Evolutionary conservation across 2,329 filamentous ascomycete species (phyloP).

Genomic region (Xylariaceae sp.): DNA sequence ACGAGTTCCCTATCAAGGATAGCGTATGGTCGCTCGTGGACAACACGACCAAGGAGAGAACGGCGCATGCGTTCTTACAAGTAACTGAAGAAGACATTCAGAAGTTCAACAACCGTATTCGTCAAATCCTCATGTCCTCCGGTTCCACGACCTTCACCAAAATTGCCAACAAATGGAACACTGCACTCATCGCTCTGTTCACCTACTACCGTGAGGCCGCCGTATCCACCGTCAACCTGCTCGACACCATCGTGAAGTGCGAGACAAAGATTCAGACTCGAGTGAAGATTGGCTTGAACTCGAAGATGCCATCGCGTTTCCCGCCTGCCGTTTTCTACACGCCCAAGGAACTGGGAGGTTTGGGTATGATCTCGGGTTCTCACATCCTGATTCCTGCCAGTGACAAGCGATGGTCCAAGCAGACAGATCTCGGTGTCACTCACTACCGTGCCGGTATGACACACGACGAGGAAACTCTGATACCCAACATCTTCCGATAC

Average conservation of each 20-base stretch:
- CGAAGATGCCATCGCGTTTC: conserved; percentile 98
- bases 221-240: conserved; percentile 85
- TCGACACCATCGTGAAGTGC: conserved; percentile 98
- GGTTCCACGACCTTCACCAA: conserved; percentile 99
- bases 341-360: conserved; percentile 90
- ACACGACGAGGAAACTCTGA: conserved; percentile 94
- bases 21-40: conserved; percentile 97
- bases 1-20: conserved; percentile 95
- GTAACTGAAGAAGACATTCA: conserved; percentile 97
- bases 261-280: conserved; percentile 99
- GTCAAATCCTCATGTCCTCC: conserved; percentile 98
- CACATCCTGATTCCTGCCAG: conserved; percentile 96
- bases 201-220: conserved; percentile 98
- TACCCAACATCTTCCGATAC: conserved; percentile 98
- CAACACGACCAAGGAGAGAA: conserved; percentile 93
- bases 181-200: conserved; percentile 90
- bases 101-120: conserved; percentile 98
- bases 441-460: conserved; percentile 98
- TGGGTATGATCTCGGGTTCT: conserved; percentile 98
- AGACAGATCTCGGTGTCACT: conserved; percentile 94
- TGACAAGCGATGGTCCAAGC: conserved; percentile 97
- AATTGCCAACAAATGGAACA: conserved; percentile 99
- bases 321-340: conserved; percentile 98
- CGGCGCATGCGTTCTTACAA: conserved; percentile 93
- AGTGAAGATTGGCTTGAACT: conserved; percentile 97